Percentiles rank a stretch among this genome's conserved stretches.
Evolutionary conservation across 148 eudicot species (phyloP).

Genomic region (Dianthus caryophyllus): DNA sequence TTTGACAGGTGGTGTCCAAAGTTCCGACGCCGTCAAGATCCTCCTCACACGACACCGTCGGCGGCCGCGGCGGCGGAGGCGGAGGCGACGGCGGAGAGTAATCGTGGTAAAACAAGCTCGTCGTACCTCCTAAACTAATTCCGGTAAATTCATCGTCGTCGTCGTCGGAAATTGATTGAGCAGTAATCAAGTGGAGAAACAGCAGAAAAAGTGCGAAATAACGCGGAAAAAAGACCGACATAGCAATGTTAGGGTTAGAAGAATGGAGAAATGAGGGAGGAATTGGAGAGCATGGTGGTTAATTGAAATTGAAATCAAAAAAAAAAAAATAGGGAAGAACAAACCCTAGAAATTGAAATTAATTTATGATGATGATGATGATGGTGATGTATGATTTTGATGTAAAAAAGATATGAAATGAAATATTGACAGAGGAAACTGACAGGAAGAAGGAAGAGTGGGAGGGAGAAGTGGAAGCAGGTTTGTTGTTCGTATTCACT

Average conservation of each 20-base stretch:
- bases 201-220: not conserved
- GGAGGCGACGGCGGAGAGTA: conserved; percentile 93
- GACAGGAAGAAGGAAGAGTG: no score
- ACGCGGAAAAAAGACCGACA: conserved; percentile 4
- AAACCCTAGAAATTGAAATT: no score
- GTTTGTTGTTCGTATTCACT: no score
- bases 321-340: no score
- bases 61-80: conserved; percentile 86
- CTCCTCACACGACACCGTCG: conserved; percentile 73
- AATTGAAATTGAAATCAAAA: no score
- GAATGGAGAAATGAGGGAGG: not conserved
- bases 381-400: no score
- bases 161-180: not conserved
- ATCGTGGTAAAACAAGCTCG: conserved; percentile 29
- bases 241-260: not conserved
- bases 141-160: conserved; percentile 15
- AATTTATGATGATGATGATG: no score
- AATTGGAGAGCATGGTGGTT: not conserved
- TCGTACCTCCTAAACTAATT: not conserved
- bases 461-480: no score
- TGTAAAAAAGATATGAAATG: no score
- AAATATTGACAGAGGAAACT: no score
- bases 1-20: conserved; percentile 74
- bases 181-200: conserved; percentile 13
- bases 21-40: conserved; percentile 85